Conservation (phyloP, 805 yeast genomes). For the Wickerhamiella musiphila region DNA sequence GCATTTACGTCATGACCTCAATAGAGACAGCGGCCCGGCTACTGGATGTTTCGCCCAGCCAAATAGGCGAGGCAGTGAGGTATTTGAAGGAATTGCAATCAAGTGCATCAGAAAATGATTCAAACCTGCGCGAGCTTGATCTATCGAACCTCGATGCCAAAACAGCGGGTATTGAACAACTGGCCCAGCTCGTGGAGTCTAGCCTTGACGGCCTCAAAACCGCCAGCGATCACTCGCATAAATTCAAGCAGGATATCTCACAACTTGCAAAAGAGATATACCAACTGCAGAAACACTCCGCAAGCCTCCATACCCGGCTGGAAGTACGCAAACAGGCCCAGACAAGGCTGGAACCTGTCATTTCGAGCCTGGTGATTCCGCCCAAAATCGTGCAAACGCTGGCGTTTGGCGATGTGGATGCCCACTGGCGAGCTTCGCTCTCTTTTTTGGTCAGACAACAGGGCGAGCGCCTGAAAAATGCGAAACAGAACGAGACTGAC, state of each 20-base stretch:
- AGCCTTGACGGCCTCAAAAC: not conserved
- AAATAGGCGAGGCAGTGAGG: too few relatives aligned
- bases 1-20: too few relatives aligned
- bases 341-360: conserved; percentile 48
- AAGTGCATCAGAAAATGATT: too few relatives aligned
- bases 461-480: conserved; percentile 4
- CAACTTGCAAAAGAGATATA: conserved; percentile 44
- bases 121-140: not conserved
- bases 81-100: too few relatives aligned
- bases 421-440: conserved; percentile 35
- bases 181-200: not conserved
- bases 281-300: conserved; percentile 36
- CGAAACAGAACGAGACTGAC: not conserved
- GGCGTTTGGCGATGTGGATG: conserved; percentile 36
- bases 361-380: conserved; percentile 58
- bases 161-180: not conserved
- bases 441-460: conserved; percentile 12
- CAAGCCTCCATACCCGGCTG: conserved; percentile 30
- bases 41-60: too few relatives aligned
- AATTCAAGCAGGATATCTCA: conserved; percentile 41
- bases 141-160: not conserved
- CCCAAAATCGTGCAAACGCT: conserved; percentile 49
- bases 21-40: too few relatives aligned
- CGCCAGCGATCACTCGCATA: conserved; percentile 2
- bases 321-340: conserved; percentile 32